Base-by-base conservation (phyloP, 352 stramenopile species). In the Pythium apleroticum region DNA sequence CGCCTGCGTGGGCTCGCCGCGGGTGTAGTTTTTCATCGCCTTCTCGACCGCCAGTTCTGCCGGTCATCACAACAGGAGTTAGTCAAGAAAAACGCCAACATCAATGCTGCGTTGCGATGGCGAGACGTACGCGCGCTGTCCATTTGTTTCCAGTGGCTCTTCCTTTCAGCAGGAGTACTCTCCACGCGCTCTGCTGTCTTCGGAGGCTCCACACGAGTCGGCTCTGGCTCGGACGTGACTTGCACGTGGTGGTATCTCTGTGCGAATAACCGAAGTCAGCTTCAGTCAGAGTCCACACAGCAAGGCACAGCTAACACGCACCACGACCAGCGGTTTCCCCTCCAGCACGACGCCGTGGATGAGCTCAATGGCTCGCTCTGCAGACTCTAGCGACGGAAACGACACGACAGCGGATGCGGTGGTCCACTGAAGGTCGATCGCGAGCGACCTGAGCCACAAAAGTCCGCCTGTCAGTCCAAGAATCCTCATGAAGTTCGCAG, bases 11-110 rank as follows among this genome's bases (percentile, higher is more conserved):
- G 76, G 68, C 6, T 83, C 71, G 6, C 84, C 84, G 7, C 69
- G 72, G 24, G 76, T 48, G 52, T 96, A 96, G 9, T 81, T 90
- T 35, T 77, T 81, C 81, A 93, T 91, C 2, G 67, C 75, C 57
- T 89, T 93, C 41, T 91, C 73, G 3, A 62, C 17, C 1, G 31
- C 53, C 3, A 87, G 59, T 7, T 58, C 78, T 87, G 28, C n/a
- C n/a, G n/a, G n/a, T n/a, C n/a, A n/a, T n/a, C n/a, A n/a, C n/a
- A n/a, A n/a, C n/a, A n/a, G n/a, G n/a, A n/a, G n/a, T n/a, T n/a
- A n/a, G n/a, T n/a, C n/a, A n/a, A n/a, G n/a, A n/a, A n/a, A n/a
- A n/a, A n/a, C n/a, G n/a, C n/a, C n/a, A n/a, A n/a, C n/a, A n/a
- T 9, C 30, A 33, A 33, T 33, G 30, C 10, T 33, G 30, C 10